Base-by-base conservation (phyloP, 1,284 basidiomycete genomes). In the Cutaneotrichosporon cutaneum region DNA sequence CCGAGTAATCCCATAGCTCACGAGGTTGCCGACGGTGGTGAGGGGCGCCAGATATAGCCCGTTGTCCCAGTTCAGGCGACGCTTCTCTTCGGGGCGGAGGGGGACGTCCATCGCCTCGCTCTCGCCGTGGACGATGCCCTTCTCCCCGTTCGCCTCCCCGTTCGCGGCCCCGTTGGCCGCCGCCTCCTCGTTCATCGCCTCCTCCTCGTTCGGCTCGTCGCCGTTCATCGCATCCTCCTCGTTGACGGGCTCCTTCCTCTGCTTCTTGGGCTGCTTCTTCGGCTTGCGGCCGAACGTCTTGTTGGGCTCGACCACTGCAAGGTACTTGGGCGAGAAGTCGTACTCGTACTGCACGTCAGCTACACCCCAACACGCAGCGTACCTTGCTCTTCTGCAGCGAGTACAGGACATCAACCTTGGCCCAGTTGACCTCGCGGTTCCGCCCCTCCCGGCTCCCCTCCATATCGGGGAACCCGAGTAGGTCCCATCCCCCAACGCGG, bases 11-110 rank as follows among this genome's bases (percentile, higher is more conserved):
- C 14, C 5, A 4, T 30, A 42, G 80, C 87, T 54, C 75, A 91
- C 91, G 71, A 98, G 77, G 72, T 98, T 98, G 30, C 95, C 94
- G 30, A 95, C 93, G 0, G 94, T 99, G 0, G 95, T 98, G 11
- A 99, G 81, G 0, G 95, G 94, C 0, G 94, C 94, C 1, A 96
- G 85, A 80, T 98, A 99, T 2, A 91, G 89, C 76, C 92, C 91
- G 11, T 90, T 90, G 11, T 83, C 81, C 92, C 94, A 98, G 70
- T 91, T 80, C 24, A 99, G 78, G 30, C 91, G 82, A 73, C 87
- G 90, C 82, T 97, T 98, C 81, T 99, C 95, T 14, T 82, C 76
- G 24, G 89, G 87, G 32, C 91, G 84, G 33, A 86, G 71, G 0
- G 86, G 87, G 1, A 76, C 75, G 53, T 77, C 74, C 48, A 75